Conservation (phyloP, 352 stramenopile genomes). For the Aphanomyces stellatus region DNA sequence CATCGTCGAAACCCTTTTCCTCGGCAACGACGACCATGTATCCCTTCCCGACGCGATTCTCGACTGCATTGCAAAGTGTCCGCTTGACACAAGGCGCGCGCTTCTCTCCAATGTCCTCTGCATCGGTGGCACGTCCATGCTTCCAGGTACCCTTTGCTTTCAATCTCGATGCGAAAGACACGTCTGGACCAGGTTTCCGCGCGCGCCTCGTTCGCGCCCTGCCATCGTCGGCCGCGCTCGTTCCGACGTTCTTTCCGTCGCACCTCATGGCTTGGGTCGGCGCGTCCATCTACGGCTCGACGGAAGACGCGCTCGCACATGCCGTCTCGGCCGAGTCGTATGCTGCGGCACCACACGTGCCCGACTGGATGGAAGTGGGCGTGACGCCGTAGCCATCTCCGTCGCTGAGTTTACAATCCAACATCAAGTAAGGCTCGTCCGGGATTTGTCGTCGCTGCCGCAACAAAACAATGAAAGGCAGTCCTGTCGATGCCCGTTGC, state of each 20-base stretch:
- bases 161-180: too few species aligned
- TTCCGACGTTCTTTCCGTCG: constrained; percentile 47
- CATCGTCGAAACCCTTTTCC: constrained; percentile 27
- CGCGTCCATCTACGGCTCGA: constrained; percentile 64
- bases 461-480: too few species aligned
- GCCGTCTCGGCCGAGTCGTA: constrained; percentile 55
- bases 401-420: too few species aligned
- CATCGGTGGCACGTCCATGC: constrained; percentile 64
- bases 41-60: constrained; percentile 52
- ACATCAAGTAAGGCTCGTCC: too few species aligned
- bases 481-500: too few species aligned
- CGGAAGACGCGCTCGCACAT: constrained; percentile 31
- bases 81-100: constrained; percentile 51
- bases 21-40: constrained; percentile 28
- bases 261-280: constrained; percentile 75
- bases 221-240: constrained; percentile 34
- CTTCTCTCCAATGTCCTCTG: constrained; percentile 73
- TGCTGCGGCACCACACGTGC: constrained; percentile 13
- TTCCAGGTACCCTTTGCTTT: constrained; percentile 43
- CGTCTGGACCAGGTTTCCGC: too few species aligned
- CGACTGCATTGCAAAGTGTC: constrained; percentile 42
- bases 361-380: constrained; percentile 9
- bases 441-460: too few species aligned
- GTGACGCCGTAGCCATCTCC: not conserved
- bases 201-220: too few species aligned